Evolutionary conservation across 2,329 filamentous ascomycete genomes (phyloP).

Genomic region (Monosporascus cannonballus): DNA sequence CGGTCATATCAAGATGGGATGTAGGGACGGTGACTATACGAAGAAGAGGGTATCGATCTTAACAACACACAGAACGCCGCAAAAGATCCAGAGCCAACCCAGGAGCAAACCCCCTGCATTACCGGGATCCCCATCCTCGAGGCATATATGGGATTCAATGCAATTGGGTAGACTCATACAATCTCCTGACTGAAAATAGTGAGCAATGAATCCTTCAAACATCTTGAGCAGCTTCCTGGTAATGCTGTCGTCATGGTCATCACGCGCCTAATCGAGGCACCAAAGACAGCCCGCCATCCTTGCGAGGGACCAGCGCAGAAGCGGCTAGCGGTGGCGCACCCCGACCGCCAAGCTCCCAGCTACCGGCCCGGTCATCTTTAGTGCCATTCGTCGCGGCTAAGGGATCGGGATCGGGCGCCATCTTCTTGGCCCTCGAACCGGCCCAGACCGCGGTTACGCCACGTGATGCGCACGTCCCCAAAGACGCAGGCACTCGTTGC

Average conservation of each 20-base stretch:
- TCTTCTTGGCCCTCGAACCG: conserved; percentile 43
- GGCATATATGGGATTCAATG: no score
- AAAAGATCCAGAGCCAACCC: no score
- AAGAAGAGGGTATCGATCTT: no score
- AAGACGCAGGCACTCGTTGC: conserved; percentile 18
- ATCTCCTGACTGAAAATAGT: no score
- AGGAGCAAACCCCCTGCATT: no score
- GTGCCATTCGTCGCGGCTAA: conserved; percentile 31
- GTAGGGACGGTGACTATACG: no score
- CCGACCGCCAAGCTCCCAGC: conserved; percentile 39
- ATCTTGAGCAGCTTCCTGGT: conserved; percentile 30
- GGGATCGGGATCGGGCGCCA: conserved; percentile 37
- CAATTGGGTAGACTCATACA: no score
- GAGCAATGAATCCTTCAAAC: conserved; percentile 20
- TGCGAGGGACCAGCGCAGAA: conserved; percentile 6
- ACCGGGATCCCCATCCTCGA: no score
- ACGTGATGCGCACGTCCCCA: conserved; percentile 24
- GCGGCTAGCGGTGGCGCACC: background rate
- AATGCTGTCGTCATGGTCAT: conserved; percentile 31
- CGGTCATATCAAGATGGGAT: no score
- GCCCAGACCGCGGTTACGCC: conserved; percentile 20
- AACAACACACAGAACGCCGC: no score
- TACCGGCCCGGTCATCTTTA: conserved; percentile 40
- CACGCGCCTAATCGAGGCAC: conserved; percentile 10
- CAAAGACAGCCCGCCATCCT: conserved; percentile 11